phyloP scores from a whole-genome alignment of 2,329 filamentous ascomycete genomes.

The Claviceps digitariae region DNA sequence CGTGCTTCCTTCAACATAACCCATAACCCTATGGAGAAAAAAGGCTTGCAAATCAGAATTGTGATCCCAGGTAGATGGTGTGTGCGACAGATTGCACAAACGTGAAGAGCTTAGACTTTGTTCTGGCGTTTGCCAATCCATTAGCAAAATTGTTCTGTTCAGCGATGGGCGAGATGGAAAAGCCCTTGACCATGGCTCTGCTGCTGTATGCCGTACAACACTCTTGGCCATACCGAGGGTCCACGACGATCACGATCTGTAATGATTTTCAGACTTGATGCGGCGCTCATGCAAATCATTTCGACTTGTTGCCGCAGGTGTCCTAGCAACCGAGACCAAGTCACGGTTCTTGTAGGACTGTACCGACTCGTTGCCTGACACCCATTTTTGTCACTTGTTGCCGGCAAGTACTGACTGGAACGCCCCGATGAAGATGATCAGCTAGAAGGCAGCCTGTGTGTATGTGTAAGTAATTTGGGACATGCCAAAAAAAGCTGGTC shows the following conservation, averaged over 20 bases:
- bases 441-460: too few species aligned
- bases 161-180: not conserved
- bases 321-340: too few species aligned
- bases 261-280: not conserved
- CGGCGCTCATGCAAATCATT: not conserved
- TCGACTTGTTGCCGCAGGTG: not conserved
- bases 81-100: not conserved
- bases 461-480: too few species aligned
- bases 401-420: too few species aligned
- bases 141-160: not conserved
- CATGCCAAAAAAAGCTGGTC: too few species aligned
- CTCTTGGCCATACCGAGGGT: not conserved
- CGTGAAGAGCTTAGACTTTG: not conserved
- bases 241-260: not conserved
- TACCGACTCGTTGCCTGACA: too few species aligned
- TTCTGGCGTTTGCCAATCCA: not conserved
- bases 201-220: not conserved
- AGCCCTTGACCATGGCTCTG: not conserved
- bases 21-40: not conserved
- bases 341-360: too few species aligned
- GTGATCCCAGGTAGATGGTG: too few species aligned
- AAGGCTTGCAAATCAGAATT: not conserved
- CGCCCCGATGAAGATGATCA: too few species aligned
- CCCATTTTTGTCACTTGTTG: too few species aligned
- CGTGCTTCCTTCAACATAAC: not conserved